Evolutionary conservation across 768 basidiomycete genomes (phyloP).

Genomic region (Tulasnella sp.): DNA sequence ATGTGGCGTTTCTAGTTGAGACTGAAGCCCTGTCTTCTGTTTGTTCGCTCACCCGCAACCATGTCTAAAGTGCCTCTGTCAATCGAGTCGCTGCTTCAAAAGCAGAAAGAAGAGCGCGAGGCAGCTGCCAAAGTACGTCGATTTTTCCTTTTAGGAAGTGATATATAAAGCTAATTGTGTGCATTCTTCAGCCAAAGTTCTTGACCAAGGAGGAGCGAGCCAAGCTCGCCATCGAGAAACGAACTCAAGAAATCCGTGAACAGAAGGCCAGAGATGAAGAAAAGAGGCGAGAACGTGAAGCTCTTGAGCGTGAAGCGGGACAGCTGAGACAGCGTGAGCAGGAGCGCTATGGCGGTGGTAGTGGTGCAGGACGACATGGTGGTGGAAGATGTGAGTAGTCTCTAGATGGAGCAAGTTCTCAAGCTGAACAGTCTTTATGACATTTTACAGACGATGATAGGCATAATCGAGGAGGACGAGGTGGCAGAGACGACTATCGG

Average conservation of each 20-base stretch:
- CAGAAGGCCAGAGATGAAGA: constrained; percentile 69
- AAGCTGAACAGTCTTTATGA: constrained; percentile 20
- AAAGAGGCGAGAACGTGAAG: constrained; percentile 63
- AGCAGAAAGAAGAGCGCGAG: constrained; percentile 87
- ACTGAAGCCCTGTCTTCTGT: neutral
- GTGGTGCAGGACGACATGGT: constrained; percentile 41
- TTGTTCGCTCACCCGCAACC: constrained; percentile 12
- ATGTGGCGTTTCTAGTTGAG: neutral
- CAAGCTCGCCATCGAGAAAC: constrained; percentile 82
- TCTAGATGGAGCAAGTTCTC: constrained; percentile 25
- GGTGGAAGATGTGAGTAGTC: constrained; percentile 48
- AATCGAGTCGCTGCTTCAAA: constrained; percentile 82
- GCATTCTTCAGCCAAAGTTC: constrained; percentile 79
- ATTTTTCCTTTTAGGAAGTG: neutral
- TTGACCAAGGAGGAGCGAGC: constrained; percentile 91
- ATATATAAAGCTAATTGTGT: neutral
- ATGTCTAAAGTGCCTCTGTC: constrained; percentile 67
- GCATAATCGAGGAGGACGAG: constrained; percentile 38
- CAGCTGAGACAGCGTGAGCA: constrained; percentile 56
- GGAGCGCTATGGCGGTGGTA: constrained; percentile 47
- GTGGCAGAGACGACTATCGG: constrained; percentile 20
- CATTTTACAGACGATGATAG: constrained; percentile 48
- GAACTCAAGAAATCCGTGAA: constrained; percentile 78
- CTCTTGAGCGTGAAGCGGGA: constrained; percentile 76
- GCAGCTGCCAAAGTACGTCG: constrained; percentile 77